Evolutionary conservation across 164 flowering plant genomes (phyloP).

Genomic region (Macadamia tetraphylla): DNA sequence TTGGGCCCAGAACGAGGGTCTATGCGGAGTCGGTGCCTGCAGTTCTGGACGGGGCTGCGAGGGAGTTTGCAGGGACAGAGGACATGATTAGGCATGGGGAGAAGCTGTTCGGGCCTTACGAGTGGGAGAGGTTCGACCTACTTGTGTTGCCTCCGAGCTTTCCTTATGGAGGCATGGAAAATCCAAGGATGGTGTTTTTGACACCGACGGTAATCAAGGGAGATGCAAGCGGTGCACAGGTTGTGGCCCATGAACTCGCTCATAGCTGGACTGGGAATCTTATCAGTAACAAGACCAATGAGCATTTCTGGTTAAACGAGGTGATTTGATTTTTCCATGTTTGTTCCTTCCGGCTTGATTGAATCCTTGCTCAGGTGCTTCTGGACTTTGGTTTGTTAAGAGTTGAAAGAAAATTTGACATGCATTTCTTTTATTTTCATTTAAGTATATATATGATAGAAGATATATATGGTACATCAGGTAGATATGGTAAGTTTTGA

Average conservation of each 20-base stretch:
- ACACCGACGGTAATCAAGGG: constrained; percentile 95
- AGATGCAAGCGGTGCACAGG: constrained; percentile 81
- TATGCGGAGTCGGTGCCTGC: constrained; percentile 54
- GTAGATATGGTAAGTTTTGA: too few species aligned
- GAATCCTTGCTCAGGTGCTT: too few species aligned
- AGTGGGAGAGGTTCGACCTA: constrained; percentile 95
- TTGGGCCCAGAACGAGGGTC: constrained; percentile 87
- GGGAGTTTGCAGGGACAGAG: constrained; percentile 86
- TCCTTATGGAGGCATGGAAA: constrained; percentile 98
- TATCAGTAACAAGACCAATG: constrained; percentile 88
- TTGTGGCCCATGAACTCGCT: constrained; percentile 96
- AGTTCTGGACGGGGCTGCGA: constrained; percentile 68
- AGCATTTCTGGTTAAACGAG: constrained; percentile 99
- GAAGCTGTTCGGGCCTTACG: constrained; percentile 77
- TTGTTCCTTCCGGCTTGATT: not conserved
- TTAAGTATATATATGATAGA: too few species aligned
- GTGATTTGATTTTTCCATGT: constrained; percentile 24
- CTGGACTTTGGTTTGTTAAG: too few species aligned
- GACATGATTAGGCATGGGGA: constrained; percentile 92
- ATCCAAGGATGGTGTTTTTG: constrained; percentile 91
- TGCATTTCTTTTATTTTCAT: too few species aligned
- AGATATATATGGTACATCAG: too few species aligned
- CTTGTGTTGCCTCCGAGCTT: constrained; percentile 96
- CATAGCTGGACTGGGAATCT: constrained; percentile 99
- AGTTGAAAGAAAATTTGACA: too few species aligned